Evolutionary conservation across 164 flowering plant genomes (phyloP).

Genomic region (Magnolia kwangsiensis): DNA sequence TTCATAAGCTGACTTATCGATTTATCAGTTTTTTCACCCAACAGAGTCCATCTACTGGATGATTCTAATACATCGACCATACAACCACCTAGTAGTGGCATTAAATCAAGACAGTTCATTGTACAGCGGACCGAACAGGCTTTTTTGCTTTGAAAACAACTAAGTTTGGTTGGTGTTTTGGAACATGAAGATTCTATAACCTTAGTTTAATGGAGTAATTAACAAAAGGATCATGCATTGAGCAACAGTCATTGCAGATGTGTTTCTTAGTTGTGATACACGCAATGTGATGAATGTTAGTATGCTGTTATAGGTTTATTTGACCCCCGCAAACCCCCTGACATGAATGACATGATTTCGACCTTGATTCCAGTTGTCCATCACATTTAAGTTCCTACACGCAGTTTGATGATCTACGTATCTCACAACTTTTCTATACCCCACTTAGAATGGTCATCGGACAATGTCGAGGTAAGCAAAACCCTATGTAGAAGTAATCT

Average conservation of each 20-base stretch:
- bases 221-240: neutral
- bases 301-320: neutral
- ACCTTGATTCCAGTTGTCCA: neutral
- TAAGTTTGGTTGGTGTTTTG: neutral
- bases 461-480: too few relatives aligned
- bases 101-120: neutral
- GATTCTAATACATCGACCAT: neutral
- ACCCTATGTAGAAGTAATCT: too few relatives aligned
- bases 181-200: neutral
- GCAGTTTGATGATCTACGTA: neutral
- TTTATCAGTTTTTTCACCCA: too few relatives aligned
- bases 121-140: neutral
- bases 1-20: too few relatives aligned
- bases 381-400: neutral
- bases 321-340: neutral
- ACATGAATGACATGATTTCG: neutral
- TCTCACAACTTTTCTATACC: neutral
- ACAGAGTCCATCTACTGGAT: neutral
- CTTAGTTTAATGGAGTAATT: neutral
- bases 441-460: too few relatives aligned
- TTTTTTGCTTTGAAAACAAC: too few relatives aligned
- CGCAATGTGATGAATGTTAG: neutral
- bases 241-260: neutral
- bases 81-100: neutral
- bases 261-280: neutral